Percentiles rank a stretch among this genome's conserved stretches.
These are phyloP conservation scores for Lichtheimia ornata DNA, from an alignment of 371 early-diverging fungal genomes.

Conservation along the genomic window DNA sequence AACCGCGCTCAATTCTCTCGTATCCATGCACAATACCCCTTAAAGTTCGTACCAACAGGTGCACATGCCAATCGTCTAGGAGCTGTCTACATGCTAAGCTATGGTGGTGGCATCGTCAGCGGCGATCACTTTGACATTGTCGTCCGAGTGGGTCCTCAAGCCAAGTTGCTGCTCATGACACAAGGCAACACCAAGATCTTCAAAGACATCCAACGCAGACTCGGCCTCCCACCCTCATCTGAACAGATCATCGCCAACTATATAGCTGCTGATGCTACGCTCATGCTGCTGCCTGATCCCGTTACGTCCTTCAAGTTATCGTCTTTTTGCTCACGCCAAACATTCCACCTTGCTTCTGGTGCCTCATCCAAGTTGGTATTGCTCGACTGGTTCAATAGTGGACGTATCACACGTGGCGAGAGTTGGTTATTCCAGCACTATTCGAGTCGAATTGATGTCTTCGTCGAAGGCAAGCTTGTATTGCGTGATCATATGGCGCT, in stretches of 20 bases:
- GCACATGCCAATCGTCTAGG: conserved; percentile 43
- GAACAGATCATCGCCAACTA: conserved; percentile 45
- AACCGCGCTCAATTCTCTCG: conserved; percentile 34
- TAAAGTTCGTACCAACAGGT: conserved; percentile 48
- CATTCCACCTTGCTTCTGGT: conserved; percentile 41
- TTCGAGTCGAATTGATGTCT: conserved; percentile 61
- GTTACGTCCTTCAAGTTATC: conserved; percentile 72
- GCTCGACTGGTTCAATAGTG: conserved; percentile 84
- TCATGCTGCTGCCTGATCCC: conserved; percentile 74
- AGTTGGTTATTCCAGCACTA: conserved; percentile 72
- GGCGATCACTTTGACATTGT: conserved; percentile 65
- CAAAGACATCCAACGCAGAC: conserved; percentile 32
- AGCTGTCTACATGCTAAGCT: conserved; percentile 62
- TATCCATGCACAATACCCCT: conserved; percentile 51
- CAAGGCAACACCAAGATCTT: conserved; percentile 83
- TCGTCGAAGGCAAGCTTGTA: conserved; percentile 37
- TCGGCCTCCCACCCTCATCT: conserved; percentile 20
- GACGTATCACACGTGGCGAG: conserved; percentile 73
- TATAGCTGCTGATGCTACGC: conserved; percentile 39
- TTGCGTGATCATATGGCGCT: conserved; percentile 68
- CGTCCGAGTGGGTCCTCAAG: conserved; percentile 43
- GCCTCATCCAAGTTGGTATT: conserved; percentile 57
- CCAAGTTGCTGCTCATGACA: conserved; percentile 67
- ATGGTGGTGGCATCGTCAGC: conserved; percentile 80
- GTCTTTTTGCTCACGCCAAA: conserved; percentile 65